phyloP scores from a whole-genome alignment of 2,329 filamentous ascomycete genomes.

The Botrytis tulipae region DNA sequence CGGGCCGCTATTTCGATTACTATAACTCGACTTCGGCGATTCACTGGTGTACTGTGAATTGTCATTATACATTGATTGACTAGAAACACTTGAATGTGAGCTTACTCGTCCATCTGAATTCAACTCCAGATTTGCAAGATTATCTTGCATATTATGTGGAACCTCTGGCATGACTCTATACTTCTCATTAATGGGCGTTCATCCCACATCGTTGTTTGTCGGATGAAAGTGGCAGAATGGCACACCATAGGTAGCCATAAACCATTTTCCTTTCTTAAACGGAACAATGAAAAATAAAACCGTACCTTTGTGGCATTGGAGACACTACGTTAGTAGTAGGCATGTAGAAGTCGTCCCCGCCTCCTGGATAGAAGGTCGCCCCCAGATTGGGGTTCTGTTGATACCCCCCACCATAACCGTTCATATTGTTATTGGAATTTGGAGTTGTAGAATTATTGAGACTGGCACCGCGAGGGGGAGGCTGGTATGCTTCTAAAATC shows the following conservation, averaged over 20 bases:
- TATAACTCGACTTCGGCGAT: constrained; percentile 20
- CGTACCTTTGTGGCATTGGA: constrained; percentile 66
- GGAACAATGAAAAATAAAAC: constrained; percentile 13
- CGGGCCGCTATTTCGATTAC: constrained; percentile 26
- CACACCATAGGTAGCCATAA: not conserved
- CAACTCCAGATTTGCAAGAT: constrained; percentile 85
- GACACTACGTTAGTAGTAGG: constrained; percentile 58
- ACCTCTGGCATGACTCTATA: constrained; percentile 91
- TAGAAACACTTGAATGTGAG: constrained; percentile 28
- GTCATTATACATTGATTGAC: constrained; percentile 31
- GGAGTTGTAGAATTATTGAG: not conserved
- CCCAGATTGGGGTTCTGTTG: constrained; percentile 42
- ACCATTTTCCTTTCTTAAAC: not conserved
- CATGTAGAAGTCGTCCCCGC: constrained; percentile 67
- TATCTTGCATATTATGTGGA: constrained; percentile 94
- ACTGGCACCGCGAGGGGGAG: constrained; percentile 14
- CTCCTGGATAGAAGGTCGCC: constrained; percentile 68
- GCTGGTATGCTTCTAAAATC: constrained; percentile 10
- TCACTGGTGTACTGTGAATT: constrained; percentile 22
- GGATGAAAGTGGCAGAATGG: constrained; percentile 2
- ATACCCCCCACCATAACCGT: constrained; percentile 21
- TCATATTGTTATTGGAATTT: constrained; percentile 21
- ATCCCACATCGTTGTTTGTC: not conserved
- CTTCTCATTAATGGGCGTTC: constrained; percentile 18
- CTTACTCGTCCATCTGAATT: constrained; percentile 52